Conservation (phyloP, 108 stramenopile species). For the Cylindrotheca fusiformis region DNA sequence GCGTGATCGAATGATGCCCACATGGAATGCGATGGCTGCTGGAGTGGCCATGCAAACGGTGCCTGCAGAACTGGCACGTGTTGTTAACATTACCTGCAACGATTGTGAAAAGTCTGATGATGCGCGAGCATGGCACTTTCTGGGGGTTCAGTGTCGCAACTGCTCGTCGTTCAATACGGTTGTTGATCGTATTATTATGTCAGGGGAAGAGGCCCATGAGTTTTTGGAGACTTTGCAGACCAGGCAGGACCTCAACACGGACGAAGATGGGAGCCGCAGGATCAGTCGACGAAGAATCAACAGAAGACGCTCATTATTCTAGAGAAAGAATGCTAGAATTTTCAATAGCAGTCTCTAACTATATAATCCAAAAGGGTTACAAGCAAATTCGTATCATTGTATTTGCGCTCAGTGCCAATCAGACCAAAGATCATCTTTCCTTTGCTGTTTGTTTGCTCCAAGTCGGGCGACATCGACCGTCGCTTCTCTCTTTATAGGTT, state of each 20-base stretch:
- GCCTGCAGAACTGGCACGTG: conserved; percentile 76
- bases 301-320: conserved; percentile 31
- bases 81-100: conserved; percentile 79
- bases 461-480: too few species aligned
- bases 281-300: conserved; percentile 38
- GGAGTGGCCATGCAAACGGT: conserved; percentile 79
- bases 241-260: conserved; percentile 22
- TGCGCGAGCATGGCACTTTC: conserved; percentile 79
- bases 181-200: conserved; percentile 67
- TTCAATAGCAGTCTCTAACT: too few species aligned
- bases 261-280: conserved; percentile 34
- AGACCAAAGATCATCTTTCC: too few species aligned
- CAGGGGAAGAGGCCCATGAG: conserved; percentile 73
- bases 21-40: conserved; percentile 80
- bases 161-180: conserved; percentile 81
- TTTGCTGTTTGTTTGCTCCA: too few species aligned
- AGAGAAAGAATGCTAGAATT: background rate
- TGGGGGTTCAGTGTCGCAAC: conserved; percentile 69
- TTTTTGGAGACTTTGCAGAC: conserved; percentile 54
- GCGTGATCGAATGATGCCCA: conserved; percentile 79
- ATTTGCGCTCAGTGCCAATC: too few species aligned
- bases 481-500: too few species aligned
- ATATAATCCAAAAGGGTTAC: too few species aligned
- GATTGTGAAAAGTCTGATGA: conserved; percentile 69
- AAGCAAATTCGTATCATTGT: too few species aligned